Base-by-base conservation (phyloP, 768 basidiomycete genomes). In the Tricholoma bakamatsutake region DNA sequence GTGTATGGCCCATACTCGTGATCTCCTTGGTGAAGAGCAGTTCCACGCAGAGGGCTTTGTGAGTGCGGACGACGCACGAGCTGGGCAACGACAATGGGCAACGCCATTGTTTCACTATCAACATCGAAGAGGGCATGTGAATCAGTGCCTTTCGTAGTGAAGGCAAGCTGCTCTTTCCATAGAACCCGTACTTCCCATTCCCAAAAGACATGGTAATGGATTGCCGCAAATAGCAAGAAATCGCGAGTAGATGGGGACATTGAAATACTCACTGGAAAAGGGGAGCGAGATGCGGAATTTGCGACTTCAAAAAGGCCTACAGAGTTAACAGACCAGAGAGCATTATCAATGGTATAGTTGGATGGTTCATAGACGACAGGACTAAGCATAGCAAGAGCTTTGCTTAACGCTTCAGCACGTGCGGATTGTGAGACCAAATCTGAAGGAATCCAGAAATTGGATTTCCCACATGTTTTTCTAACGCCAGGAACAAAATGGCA, bases 1-100 rank as follows among this genome's bases (percentile, higher is more conserved):
- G 37, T 50, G 46, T 58, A 64, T 21, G 58, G 56, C 5, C 54
- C 61, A 21, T 24, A 47, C 45, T 47, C 46, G 24, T 30, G 46
- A 30, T 15, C 24, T n/a, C 46, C 27, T n/a, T 47, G 28, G 4
- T 47, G 46, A 30, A 4, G 15, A 9, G 46, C 46, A 4, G 13
- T 8, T 6, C 27, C 27, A n/a, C 46, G 46, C 7, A 47, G 46
- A 30, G 24, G 12, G 15, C 46, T 47, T 28, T 47, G 46, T 9
- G 46, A 18, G n/a, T 30, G 28, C 2, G 46, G 46, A 15, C 46
- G 46, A 9, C 46, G 46, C 6, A 47, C 46, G 12, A 47, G 27
- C 24, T 47, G 46, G 11, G 46, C 46, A 28, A 12, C 46, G 4
- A 47, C 46, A 12, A 47, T 30, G n/a, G 39, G 17, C 8, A 50